A percentile compares a stretch with the other conserved stretches of the same genome.
These are phyloP conservation scores for Hordeum pubiflorum DNA, from an alignment of 202 grass and related monocot species.

Conservation along the genomic window DNA sequence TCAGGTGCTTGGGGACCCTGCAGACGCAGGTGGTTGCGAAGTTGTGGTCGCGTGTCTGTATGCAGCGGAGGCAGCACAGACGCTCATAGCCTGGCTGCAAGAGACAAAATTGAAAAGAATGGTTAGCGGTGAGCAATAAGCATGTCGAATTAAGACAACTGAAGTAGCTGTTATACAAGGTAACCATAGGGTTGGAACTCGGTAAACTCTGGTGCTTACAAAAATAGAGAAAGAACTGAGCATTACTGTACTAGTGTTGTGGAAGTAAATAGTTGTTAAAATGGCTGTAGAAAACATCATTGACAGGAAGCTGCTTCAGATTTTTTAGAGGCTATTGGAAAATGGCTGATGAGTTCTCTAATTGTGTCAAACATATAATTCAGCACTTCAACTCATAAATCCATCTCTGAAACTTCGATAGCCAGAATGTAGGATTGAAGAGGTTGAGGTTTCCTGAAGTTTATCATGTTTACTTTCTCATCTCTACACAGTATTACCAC, in stretches of 20 bases:
- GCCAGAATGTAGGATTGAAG: neutral
- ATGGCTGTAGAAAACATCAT: neutral
- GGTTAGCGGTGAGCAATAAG: neutral
- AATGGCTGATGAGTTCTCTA: neutral
- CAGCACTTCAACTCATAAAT: neutral
- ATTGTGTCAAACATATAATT: neutral
- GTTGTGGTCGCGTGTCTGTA: constrained; percentile 77
- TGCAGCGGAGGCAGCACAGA: constrained; percentile 56
- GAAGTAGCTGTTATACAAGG: neutral
- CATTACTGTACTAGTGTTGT: neutral
- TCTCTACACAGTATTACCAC: neutral
- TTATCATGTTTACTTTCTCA: neutral
- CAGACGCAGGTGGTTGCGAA: constrained; percentile 63
- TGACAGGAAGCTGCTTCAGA: neutral
- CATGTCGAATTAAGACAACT: neutral
- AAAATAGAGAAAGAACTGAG: neutral
- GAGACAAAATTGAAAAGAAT: neutral
- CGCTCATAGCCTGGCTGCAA: constrained; percentile 53
- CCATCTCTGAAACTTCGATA: neutral
- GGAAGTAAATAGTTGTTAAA: neutral
- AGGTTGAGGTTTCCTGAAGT: neutral
- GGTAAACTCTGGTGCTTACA: neutral
- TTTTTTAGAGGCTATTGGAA: neutral
- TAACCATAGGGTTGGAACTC: neutral
- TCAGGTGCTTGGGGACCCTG: constrained; percentile 52